Conservation (phyloP, 768 basidiomycete genomes). For the Roridomyces roridus region DNA sequence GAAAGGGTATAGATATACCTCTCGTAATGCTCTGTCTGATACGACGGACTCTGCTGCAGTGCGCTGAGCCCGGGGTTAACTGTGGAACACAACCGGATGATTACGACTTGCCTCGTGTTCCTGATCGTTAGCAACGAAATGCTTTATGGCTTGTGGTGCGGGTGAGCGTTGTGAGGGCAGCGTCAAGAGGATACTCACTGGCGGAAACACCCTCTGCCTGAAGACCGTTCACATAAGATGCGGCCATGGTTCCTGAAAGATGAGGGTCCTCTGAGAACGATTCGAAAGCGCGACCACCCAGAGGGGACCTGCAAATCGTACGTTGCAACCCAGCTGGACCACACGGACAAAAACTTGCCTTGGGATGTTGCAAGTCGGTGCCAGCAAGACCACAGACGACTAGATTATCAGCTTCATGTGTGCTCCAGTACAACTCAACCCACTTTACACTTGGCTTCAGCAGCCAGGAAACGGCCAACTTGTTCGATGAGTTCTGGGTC, state of each 20-base stretch:
- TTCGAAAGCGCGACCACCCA: constrained; percentile 70
- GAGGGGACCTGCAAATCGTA: constrained; percentile 57
- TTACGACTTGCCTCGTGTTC: constrained; percentile 55
- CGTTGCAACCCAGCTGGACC: not conserved
- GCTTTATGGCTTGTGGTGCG: constrained; percentile 75
- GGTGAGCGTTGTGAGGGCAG: not conserved
- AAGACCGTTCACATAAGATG: constrained; percentile 72
- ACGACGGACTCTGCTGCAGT: constrained; percentile 68
- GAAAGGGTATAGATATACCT: constrained; percentile 78
- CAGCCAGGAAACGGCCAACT: constrained; percentile 64
- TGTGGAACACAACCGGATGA: not conserved
- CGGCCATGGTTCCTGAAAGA: constrained; percentile 66
- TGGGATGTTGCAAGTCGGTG: constrained; percentile 75
- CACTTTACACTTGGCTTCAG: constrained; percentile 62
- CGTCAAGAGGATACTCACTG: constrained; percentile 42
- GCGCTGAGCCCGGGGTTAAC: constrained; percentile 31
- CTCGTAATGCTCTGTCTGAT: constrained; percentile 69
- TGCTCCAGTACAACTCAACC: no score
- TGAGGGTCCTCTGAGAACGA: constrained; percentile 77
- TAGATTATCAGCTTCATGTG: constrained; percentile 24
- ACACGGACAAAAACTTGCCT: no score
- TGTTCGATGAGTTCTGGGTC: constrained; percentile 60
- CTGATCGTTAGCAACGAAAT: constrained; percentile 77
- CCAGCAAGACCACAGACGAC: constrained; percentile 66
- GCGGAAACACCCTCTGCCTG: constrained; percentile 71